Conservation (phyloP, 1,139 yeast species). For the Saccharomyces pastorianus region DNA sequence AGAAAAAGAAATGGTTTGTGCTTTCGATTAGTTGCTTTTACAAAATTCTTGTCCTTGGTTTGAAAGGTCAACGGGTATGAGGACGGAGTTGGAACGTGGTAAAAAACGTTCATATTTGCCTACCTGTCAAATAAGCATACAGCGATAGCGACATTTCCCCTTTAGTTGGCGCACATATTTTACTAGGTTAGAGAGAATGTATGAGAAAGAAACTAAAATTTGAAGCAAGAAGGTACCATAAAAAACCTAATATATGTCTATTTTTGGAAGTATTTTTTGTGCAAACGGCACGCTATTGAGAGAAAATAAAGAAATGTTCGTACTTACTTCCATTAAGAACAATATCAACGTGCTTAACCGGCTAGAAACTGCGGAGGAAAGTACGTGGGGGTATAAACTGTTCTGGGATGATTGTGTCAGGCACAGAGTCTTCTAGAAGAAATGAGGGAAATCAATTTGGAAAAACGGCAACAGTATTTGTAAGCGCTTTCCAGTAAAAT, state of each 20-base stretch:
- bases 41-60: background rate
- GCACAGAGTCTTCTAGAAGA: background rate
- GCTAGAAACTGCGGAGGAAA: background rate
- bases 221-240: background rate
- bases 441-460: background rate
- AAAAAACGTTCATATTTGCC: background rate
- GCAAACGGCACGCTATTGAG: background rate
- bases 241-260: no score
- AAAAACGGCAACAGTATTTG: background rate
- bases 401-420: background rate
- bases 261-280: background rate
- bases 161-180: background rate
- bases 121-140: background rate
- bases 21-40: background rate
- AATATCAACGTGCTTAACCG: background rate
- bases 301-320: no score
- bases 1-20: background rate
- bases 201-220: background rate
- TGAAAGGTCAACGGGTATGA: background rate
- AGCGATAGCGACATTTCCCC: background rate
- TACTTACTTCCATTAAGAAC: background rate
- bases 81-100: background rate
- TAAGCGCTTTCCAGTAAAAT: background rate
- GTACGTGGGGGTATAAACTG: background rate
- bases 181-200: background rate